Conservation (phyloP, 257 asterid genomes). For the Paulownia fortunei region DNA sequence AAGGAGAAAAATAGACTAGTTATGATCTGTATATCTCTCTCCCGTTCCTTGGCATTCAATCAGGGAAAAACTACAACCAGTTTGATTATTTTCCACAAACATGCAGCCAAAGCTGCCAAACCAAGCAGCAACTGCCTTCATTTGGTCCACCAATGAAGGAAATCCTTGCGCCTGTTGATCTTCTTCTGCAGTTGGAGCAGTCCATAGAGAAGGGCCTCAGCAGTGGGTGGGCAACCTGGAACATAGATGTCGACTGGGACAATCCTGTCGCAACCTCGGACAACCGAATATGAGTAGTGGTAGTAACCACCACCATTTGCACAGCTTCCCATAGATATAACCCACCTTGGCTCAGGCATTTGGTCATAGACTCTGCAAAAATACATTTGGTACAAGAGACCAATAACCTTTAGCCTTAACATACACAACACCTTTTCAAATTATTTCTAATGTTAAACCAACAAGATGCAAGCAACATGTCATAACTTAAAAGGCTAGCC, state of each 20-base stretch:
- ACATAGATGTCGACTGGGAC: constrained; percentile 96
- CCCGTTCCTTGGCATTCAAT: background rate
- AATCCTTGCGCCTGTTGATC: constrained; percentile 93
- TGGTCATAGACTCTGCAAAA: constrained; percentile 87
- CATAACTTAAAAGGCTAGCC: background rate
- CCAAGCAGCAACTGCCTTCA: constrained; percentile 37
- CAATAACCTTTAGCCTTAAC: background rate
- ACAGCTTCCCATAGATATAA: constrained; percentile 98
- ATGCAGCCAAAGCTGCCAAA: constrained; percentile 19
- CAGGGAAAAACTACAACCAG: background rate
- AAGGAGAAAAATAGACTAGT: background rate
- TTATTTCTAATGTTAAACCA: background rate
- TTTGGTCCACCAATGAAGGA: constrained; percentile 95
- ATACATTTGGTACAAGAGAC: constrained; percentile 1
- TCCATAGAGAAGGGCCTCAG: constrained; percentile 95
- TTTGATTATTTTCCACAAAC: constrained; percentile 36
- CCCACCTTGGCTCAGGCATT: constrained; percentile 99
- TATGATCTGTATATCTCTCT: background rate
- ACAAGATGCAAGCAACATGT: background rate
- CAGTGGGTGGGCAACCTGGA: constrained; percentile 98
- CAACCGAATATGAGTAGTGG: constrained; percentile 93
- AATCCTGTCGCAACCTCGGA: constrained; percentile 93
- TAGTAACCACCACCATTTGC: constrained; percentile 99
- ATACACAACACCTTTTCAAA: background rate
- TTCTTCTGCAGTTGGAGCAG: constrained; percentile 96